Evolutionary conservation across 1,284 basidiomycete species (phyloP).

Genomic region (Moesziomyces sp.): DNA sequence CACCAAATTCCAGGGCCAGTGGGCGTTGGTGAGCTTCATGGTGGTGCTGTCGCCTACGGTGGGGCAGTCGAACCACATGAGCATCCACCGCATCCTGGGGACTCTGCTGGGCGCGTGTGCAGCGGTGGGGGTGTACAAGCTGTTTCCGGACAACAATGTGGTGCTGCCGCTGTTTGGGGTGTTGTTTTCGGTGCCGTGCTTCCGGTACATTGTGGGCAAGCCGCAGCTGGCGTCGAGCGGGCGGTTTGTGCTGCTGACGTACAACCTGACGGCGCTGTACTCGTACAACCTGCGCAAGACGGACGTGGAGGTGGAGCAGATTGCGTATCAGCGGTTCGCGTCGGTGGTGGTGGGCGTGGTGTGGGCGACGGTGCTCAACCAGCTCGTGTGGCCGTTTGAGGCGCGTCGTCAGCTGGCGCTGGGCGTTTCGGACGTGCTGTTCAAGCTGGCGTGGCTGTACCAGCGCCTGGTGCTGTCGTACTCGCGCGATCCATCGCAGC

Average conservation of each 20-base stretch:
- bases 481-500: constrained; percentile 38
- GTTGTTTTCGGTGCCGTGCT: constrained; percentile 91
- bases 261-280: constrained; percentile 83
- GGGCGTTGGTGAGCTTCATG: constrained; percentile 86
- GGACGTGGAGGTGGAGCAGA: constrained; percentile 77
- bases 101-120: constrained; percentile 76
- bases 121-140: constrained; percentile 76
- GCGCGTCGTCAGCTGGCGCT: constrained; percentile 86
- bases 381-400: constrained; percentile 94
- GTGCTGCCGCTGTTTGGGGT: constrained; percentile 86
- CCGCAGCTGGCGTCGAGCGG: constrained; percentile 61
- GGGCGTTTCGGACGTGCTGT: constrained; percentile 77
- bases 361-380: constrained; percentile 87
- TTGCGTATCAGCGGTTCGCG: constrained; percentile 81
- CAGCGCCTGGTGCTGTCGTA: constrained; percentile 60
- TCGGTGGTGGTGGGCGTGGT: constrained; percentile 88
- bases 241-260: constrained; percentile 70
- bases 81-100: constrained; percentile 55
- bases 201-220: constrained; percentile 85
- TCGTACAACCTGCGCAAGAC: constrained; percentile 80
- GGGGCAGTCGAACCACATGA: constrained; percentile 65
- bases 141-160: constrained; percentile 80
- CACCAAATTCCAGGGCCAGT: constrained; percentile 85
- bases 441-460: constrained; percentile 63
- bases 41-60: constrained; percentile 70